phyloP scores from a whole-genome alignment of 768 basidiomycete genomes.

The Hortiboletus flavorubellus region DNA sequence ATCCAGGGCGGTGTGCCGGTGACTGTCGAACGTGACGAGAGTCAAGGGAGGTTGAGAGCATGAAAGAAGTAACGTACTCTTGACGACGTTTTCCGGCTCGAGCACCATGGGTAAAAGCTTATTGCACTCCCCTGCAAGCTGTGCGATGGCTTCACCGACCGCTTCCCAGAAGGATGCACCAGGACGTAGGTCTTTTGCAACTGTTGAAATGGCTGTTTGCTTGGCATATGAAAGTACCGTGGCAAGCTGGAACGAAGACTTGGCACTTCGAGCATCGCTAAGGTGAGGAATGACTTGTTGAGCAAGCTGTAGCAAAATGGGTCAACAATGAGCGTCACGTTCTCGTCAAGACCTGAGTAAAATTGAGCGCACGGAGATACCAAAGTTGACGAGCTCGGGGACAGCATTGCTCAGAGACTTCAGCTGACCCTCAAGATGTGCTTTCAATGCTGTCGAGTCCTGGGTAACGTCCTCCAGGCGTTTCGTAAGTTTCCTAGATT shows the following conservation, averaged over 20 bases:
- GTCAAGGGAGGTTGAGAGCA: background rate
- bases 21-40: conserved; percentile 40
- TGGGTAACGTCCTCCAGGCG: conserved; percentile 77
- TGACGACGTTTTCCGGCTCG: conserved; percentile 75
- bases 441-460: conserved; percentile 67
- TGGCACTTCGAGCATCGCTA: conserved; percentile 74
- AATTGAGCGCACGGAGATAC: conserved; percentile 65
- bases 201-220: conserved; percentile 68
- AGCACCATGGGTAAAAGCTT: conserved; percentile 67
- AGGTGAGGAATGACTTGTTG: conserved; percentile 86
- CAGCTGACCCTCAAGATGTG: conserved; percentile 68
- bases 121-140: conserved; percentile 68
- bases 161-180: conserved; percentile 75
- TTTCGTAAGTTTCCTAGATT: conserved; percentile 79
- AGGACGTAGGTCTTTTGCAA: conserved; percentile 62
- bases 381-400: conserved; percentile 84
- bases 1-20: conserved; percentile 84
- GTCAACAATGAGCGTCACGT: background rate
- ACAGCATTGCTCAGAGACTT: conserved; percentile 68
- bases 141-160: conserved; percentile 62
- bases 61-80: conserved; percentile 49
- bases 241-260: conserved; percentile 72
- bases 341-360: background rate
- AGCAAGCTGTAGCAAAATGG: conserved; percentile 58
- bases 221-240: conserved; percentile 69